Conservation (phyloP, 176 grass and related monocot genomes). For the Bromus sterilis region DNA sequence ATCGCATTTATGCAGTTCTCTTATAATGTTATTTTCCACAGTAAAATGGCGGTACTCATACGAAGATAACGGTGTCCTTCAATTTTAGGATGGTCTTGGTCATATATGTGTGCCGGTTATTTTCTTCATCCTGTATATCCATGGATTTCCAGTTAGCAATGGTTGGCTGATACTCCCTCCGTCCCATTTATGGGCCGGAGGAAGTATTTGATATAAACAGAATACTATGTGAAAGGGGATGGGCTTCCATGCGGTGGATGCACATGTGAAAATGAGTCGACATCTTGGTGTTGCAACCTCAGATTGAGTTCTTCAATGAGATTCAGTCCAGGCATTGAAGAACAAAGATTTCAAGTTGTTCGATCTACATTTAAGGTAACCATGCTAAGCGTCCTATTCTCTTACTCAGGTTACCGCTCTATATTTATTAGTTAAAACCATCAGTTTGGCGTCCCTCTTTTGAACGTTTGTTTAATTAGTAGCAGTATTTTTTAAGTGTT, state of each 20-base stretch:
- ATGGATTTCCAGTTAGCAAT: neutral
- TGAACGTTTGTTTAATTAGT: neutral
- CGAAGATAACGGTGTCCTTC: neutral
- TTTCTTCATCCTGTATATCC: neutral
- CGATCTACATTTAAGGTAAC: no score
- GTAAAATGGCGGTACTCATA: no score
- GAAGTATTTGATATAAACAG: no score
- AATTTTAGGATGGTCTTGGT: neutral
- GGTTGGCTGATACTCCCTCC: neutral
- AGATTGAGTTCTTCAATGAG: constrained; percentile 64
- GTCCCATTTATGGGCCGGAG: no score
- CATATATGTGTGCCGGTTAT: neutral
- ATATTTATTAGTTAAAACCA: neutral
- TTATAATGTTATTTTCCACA: no score
- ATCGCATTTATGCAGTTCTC: no score
- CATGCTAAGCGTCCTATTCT: neutral
- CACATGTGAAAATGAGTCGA: constrained; percentile 63
- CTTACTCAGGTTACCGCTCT: constrained; percentile 45
- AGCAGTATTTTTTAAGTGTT: neutral
- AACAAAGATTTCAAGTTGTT: no score
- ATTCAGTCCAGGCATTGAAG: constrained; percentile 31
- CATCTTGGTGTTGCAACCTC: constrained; percentile 71
- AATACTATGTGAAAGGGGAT: constrained; percentile 90
- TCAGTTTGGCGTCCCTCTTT: neutral
- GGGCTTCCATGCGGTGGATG: constrained; percentile 81